These are phyloP conservation scores for Cercophora samala DNA, from an alignment of 495 filamentous ascomycete species.

Conservation along the genomic window DNA sequence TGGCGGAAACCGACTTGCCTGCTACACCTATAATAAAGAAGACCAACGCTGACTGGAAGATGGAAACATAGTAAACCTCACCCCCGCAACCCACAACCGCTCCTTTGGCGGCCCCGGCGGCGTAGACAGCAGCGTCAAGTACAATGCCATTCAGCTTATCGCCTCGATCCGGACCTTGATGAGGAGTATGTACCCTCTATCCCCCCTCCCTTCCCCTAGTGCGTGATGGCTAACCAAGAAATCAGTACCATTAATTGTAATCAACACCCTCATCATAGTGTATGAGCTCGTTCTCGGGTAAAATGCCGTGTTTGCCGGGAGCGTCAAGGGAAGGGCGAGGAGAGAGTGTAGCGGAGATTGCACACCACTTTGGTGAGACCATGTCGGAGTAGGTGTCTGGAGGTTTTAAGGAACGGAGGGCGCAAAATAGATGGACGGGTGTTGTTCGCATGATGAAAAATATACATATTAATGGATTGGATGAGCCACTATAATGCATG, in stretches of 20 bases:
- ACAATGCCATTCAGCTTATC: conserved; percentile 82
- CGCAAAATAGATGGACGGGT: not conserved
- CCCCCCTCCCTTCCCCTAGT: conserved; percentile 3
- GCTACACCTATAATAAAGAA: no score
- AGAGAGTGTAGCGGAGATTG: no score
- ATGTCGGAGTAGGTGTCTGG: not conserved
- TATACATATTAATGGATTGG: not conserved
- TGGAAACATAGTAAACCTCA: conserved; percentile 96
- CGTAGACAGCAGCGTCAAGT: conserved; percentile 77
- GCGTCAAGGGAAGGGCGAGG: no score
- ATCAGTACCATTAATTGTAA: conserved; percentile 85
- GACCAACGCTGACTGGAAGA: no score
- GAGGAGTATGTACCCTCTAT: conserved; percentile 69
- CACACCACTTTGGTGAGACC: no score
- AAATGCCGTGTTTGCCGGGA: conserved; percentile 33
- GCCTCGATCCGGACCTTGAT: conserved; percentile 87
- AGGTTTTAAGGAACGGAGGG: not conserved
- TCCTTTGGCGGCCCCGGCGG: conserved; percentile 60
- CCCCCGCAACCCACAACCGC: conserved; percentile 59
- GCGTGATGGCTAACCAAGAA: not conserved
- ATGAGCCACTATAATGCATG: not conserved
- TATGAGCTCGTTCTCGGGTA: conserved; percentile 87
- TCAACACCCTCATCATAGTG: conserved; percentile 85
- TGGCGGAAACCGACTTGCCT: no score
- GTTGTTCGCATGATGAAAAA: not conserved